These are phyloP conservation scores for Dioscorea zingiberensis DNA, from an alignment of 106 monocot genomes.

Conservation along the genomic window DNA sequence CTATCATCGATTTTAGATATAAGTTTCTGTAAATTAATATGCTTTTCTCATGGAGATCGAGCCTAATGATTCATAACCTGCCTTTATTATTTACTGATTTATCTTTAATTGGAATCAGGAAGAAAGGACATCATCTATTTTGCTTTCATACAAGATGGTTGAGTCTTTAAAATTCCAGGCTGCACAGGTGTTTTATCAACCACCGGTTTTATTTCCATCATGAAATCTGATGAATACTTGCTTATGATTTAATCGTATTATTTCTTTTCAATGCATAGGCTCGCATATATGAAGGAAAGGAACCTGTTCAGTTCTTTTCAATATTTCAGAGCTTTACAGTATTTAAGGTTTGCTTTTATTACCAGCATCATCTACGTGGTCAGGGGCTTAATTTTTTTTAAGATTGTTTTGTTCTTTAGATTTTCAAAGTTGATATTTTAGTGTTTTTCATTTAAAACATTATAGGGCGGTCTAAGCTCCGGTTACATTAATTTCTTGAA, in stretches of 20 bases:
- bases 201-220: no score
- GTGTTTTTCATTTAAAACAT: constrained; percentile 4
- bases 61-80: no score
- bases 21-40: no score
- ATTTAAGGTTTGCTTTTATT: constrained; percentile 49
- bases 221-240: neutral
- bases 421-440: neutral
- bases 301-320: constrained; percentile 81
- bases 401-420: no score
- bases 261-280: constrained; percentile 23
- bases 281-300: constrained; percentile 81
- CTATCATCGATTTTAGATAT: no score
- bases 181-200: constrained; percentile 41
- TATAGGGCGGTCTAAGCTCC: constrained; percentile 89
- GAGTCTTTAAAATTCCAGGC: constrained; percentile 68
- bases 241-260: neutral
- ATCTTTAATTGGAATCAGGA: constrained; percentile 45
- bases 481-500: constrained; percentile 70
- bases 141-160: constrained; percentile 61
- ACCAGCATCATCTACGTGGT: neutral
- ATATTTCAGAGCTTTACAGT: constrained; percentile 85
- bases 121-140: constrained; percentile 62
- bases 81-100: neutral
- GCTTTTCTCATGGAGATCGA: no score
- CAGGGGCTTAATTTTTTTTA: no score